These are phyloP conservation scores for Prunus campanulata DNA, from an alignment of 306 rosid species.

Conservation along the genomic window DNA sequence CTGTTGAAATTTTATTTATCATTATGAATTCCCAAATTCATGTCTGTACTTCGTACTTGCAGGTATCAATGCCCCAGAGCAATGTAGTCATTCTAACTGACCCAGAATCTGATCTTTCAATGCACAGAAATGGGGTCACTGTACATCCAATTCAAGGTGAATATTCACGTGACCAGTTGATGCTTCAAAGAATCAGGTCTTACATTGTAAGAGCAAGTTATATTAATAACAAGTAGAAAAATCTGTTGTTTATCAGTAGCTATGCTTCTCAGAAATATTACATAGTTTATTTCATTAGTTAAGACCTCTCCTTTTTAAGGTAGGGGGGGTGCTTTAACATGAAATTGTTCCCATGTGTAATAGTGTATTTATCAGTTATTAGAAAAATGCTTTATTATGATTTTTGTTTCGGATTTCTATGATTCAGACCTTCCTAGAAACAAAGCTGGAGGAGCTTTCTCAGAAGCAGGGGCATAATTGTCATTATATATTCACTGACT, in stretches of 20 bases:
- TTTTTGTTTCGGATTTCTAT: constrained; percentile 13
- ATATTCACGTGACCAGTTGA: constrained; percentile 90
- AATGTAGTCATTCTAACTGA: constrained; percentile 65
- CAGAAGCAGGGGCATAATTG: constrained; percentile 31
- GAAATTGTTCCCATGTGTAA: background rate
- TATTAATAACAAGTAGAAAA: constrained; percentile 35
- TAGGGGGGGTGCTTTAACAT: background rate
- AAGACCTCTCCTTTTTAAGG: background rate
- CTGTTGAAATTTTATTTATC: background rate
- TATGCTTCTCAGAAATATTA: background rate
- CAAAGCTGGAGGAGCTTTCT: constrained; percentile 51
- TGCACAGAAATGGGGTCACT: constrained; percentile 61
- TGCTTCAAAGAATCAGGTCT: constrained; percentile 99
- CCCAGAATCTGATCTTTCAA: constrained; percentile 69
- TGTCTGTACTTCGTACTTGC: constrained; percentile 27
- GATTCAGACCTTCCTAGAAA: constrained; percentile 72
- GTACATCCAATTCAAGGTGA: constrained; percentile 77
- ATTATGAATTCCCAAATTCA: background rate
- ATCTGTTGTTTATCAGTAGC: constrained; percentile 13
- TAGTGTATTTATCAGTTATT: background rate
- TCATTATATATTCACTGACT: constrained; percentile 90
- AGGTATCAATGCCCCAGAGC: constrained; percentile 80
- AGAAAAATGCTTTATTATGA: background rate
- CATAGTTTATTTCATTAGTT: background rate
- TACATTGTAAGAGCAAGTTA: constrained; percentile 84